A percentile compares a stretch with the other conserved stretches of the same genome.
Conservation (phyloP, 306 rosid genomes). For the Acmispon strigosus region DNA sequence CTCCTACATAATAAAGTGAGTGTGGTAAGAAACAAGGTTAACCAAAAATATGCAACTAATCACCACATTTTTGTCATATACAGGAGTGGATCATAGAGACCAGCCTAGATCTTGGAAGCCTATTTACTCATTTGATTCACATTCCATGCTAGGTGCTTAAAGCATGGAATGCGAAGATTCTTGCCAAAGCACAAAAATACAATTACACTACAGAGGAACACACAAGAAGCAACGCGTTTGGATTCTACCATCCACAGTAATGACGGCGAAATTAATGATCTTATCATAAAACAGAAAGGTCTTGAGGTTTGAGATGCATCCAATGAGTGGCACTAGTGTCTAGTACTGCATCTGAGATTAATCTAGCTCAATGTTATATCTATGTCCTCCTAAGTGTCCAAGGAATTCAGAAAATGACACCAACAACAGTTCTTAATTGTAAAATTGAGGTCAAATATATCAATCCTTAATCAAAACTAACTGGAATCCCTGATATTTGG, state of each 20-base stretch:
- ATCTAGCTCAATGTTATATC: background rate
- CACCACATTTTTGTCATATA: background rate
- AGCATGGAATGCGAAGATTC: background rate
- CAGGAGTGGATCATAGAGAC: background rate
- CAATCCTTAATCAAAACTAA: slow-evolving; percentile 9
- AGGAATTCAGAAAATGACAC: background rate
- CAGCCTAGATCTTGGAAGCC: slow-evolving; percentile 1
- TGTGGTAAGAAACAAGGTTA: slow-evolving; percentile 21
- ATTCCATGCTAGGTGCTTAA: background rate
- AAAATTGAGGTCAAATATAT: background rate
- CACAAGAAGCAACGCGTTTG: background rate
- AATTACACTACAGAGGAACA: background rate
- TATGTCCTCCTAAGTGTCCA: background rate
- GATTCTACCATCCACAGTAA: background rate
- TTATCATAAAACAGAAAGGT: background rate
- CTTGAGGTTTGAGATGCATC: background rate
- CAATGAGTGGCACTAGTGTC: background rate
- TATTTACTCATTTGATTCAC: background rate
- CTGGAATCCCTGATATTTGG: background rate
- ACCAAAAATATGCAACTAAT: background rate
- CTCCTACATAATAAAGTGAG: slow-evolving; percentile 56
- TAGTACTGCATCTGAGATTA: background rate
- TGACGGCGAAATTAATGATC: background rate
- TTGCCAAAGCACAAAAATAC: background rate
- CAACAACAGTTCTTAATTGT: background rate